phyloP scores from a whole-genome alignment of 2,329 filamentous ascomycete genomes.

The Aureobasidium sp. region DNA sequence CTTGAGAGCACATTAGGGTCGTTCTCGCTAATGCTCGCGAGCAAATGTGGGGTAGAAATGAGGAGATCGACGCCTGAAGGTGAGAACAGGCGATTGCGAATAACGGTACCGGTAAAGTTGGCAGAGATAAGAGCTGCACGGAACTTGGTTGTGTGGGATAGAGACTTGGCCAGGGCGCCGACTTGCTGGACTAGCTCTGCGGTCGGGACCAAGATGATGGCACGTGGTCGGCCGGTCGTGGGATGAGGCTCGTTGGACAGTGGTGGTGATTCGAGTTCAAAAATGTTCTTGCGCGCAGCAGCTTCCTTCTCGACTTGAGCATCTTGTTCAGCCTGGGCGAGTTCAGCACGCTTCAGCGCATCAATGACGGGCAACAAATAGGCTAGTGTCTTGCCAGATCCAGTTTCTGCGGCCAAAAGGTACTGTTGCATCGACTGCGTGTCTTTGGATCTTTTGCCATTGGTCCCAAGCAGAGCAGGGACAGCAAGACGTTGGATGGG shows the following conservation, averaged over 20 bases:
- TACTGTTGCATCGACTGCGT: constrained; percentile 51
- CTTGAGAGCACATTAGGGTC: constrained; percentile 91
- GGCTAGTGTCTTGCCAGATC: constrained; percentile 91
- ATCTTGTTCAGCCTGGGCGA: constrained; percentile 43
- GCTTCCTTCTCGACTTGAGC: constrained; percentile 24
- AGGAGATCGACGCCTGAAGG: constrained; percentile 76
- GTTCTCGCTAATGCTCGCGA: constrained; percentile 78
- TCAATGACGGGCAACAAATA: constrained; percentile 83
- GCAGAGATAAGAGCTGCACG: constrained; percentile 77
- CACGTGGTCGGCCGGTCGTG: constrained; percentile 70
- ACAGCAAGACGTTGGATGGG: constrained; percentile 87
- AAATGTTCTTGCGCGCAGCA: constrained; percentile 46
- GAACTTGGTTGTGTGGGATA: constrained; percentile 83
- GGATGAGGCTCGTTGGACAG: constrained; percentile 60
- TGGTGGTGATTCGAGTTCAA: constrained; percentile 53
- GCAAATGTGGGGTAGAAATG: constrained; percentile 79
- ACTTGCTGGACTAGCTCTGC: constrained; percentile 89
- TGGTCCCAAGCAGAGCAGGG: constrained; percentile 63
- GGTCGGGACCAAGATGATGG: constrained; percentile 83
- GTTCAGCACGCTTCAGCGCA: constrained; percentile 67
- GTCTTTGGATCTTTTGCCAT: constrained; percentile 34
- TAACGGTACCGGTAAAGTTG: constrained; percentile 65
- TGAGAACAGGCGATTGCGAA: constrained; percentile 77
- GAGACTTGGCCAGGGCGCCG: constrained; percentile 66
- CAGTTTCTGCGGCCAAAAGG: constrained; percentile 88